Percentiles rank a stretch among this genome's conserved stretches.
Conservation (phyloP, 768 basidiomycete genomes). For the Phlebiopsis flavidoalba region DNA sequence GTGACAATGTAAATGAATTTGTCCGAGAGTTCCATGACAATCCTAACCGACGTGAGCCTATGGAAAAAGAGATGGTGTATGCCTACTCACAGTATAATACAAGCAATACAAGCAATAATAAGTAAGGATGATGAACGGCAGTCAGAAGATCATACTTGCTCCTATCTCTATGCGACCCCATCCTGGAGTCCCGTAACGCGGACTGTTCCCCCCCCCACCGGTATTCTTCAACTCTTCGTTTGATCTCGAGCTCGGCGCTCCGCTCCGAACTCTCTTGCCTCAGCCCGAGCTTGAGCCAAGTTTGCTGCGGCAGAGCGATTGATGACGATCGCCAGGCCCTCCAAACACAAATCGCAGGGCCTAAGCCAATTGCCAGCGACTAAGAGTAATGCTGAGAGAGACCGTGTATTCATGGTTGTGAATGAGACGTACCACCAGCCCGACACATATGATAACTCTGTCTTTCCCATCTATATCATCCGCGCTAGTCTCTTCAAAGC, state of each 20-base stretch:
- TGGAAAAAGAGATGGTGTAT: background rate
- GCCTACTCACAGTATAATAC: background rate
- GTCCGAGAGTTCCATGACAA: background rate
- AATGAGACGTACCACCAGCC: conserved; percentile 37
- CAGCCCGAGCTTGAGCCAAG: conserved; percentile 52
- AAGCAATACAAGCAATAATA: background rate
- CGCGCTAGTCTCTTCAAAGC: conserved; percentile 27
- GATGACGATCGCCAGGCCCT: conserved; percentile 35
- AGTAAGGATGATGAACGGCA: background rate
- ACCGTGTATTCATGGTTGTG: background rate
- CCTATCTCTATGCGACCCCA: background rate
- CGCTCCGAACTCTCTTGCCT: conserved; percentile 50
- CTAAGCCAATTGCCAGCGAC: conserved; percentile 42
- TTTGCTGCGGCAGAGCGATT: conserved; percentile 51
- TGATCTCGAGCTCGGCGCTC: conserved; percentile 48
- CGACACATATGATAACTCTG: conserved; percentile 40
- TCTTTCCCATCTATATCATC: conserved; percentile 52
- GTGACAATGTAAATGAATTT: background rate
- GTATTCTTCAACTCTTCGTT: conserved; percentile 40
- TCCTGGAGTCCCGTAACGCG: background rate
- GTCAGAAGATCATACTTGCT: background rate
- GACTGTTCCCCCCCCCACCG: conserved; percentile 18
- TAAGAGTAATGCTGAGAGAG: conserved; percentile 14
- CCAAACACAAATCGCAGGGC: conserved; percentile 36
- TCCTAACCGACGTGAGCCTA: background rate